Evolutionary conservation across 805 yeast species (phyloP), one percentile per base, ranked within the genome.

Genomic region (Starmerella stellata): DNA sequence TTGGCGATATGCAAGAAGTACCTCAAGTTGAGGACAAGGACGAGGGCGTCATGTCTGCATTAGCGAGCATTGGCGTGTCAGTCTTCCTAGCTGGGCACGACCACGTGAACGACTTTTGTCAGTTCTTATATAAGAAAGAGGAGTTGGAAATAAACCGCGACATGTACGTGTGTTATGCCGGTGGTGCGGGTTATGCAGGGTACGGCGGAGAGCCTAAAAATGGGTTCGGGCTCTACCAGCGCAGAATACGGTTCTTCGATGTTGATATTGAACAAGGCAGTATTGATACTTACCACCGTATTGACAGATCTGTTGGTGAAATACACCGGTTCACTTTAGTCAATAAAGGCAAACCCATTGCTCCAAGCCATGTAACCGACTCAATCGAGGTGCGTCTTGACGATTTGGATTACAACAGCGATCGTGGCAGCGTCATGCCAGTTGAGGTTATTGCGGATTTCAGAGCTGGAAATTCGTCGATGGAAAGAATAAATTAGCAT

Each of bases 181-280:
- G 98, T 20, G 92, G 75, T 1, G 67, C 70, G 4, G 98, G 96
- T 14, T 92, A 81, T 59, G 98, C 96, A 30, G 96, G 95, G 0
- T 90, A 90, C 54, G 95, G 78, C 7, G 95, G 95, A 0, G 82
- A 83, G 51, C 51, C 53, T 13, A 46, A 43, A 35, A 34, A 20
- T 3, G 25, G 31, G 2, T 50, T 49, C 21, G 87, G 83, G 1
- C 87, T 85, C 2, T 80, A 77, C 25, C 64, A 76, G n/a, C 70
- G 98, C 49, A 66, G 95, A 39, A 52, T 82, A 33, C 64, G 98
- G 36, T 50, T 76, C 0, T 87, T 66, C 53, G 82, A 78, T 31
- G 49, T 85, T 9, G 75, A 82, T 52, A 53, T 69, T 1, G 50
- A 56, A 5, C 52, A 55, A 1, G 65, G 67, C 2, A 52, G 64